A percentile compares a stretch with the other conserved stretches of the same genome.
Conservation (phyloP, 1,139 yeast species). For the Debaryomycetaceae sp. region DNA sequence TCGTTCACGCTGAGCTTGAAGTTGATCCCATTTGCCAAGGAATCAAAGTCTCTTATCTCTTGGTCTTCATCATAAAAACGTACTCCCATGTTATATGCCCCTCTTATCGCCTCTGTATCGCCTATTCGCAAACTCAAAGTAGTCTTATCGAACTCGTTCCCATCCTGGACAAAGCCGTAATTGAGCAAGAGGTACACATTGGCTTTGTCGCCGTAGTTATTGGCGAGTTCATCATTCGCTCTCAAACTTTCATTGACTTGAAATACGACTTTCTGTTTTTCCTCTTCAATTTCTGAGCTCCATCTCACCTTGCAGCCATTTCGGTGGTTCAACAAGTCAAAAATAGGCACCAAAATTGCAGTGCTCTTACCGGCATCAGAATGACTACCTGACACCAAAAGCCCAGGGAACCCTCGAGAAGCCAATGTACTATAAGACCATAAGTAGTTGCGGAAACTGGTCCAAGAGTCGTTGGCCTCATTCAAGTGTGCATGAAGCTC, state of each 20-base stretch:
- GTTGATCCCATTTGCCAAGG: constrained; percentile 6
- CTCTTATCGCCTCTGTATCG: constrained; percentile 2
- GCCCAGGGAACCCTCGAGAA: constrained; percentile 9
- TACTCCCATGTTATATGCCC: constrained; percentile 5
- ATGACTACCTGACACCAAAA: constrained; percentile 2
- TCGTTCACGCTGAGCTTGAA: constrained; percentile 3
- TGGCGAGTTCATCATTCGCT: constrained; percentile 4
- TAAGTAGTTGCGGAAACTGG: constrained; percentile 7
- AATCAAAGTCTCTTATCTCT: constrained; percentile 1
- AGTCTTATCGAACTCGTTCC: constrained; percentile 6
- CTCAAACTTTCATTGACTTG: constrained; percentile 1
- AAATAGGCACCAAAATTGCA: constrained; percentile 6
- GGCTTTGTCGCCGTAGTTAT: constrained; percentile 8
- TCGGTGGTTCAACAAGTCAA: constrained; percentile 8
- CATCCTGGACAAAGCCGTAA: constrained; percentile 7
- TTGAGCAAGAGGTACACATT: constrained; percentile 6
- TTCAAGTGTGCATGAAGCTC: constrained; percentile 3
- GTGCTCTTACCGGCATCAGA: constrained; percentile 1
- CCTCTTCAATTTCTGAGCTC: neutral
- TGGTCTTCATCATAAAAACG: constrained; percentile 2
- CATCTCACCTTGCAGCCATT: constrained; percentile 6
- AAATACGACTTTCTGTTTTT: constrained; percentile 1
- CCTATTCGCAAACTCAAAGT: constrained; percentile 5
- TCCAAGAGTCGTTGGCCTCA: constrained; percentile 5
- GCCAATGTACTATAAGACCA: constrained; percentile 8